Base-by-base conservation (phyloP, 257 asterid species). In the Solanum ossicruentum region DNA sequence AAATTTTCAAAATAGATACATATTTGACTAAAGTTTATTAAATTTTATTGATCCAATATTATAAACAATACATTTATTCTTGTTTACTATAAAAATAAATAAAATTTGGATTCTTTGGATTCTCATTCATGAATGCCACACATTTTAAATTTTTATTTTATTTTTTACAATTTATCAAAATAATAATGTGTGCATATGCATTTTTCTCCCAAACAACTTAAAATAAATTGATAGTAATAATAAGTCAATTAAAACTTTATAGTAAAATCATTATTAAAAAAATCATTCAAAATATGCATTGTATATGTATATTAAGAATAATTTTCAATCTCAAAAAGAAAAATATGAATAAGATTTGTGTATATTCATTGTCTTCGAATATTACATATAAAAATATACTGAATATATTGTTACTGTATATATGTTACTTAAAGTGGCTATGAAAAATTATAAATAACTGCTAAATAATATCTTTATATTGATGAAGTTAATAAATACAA, bases 291-390 rank as follows among this genome's bases (percentile, higher is more conserved):
- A 69, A 17, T 17, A 69, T 17, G 12, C 1, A 66, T 32, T 66
- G 12, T 6, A 21, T 10, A 41, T 7, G 0, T 6, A 26, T 63
- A 23, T 65, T 1, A 6, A 0, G 0, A 65, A 1, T 1, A 65
- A 26, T 36, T 21, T 63, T 63, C 3, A 2, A 11, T 23, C 12
- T 12, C 2, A 23, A 1, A 23, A 63, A 28, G 2, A 28, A 28
- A 2, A 2, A 63, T 63, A 0, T 1, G 13, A 0, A 23, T 12
- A 23, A 5, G 12, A 23, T 23, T 6, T 63, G 0, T 0, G 0
- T 1, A 65, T 13, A 65, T n/a, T 58, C 1, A 60, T 0, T 3
- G 1, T 60, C 21, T 3, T 60, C 1, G 21, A 1, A 60, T 58
- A 0, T n/a, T 58, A 5, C 18, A 0, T 11, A 5, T 61, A 8